A percentile compares a stretch with the other conserved stretches of the same genome.
Conservation (phyloP, 2,329 filamentous ascomycete species). For the Fusarium mangiferae region DNA sequence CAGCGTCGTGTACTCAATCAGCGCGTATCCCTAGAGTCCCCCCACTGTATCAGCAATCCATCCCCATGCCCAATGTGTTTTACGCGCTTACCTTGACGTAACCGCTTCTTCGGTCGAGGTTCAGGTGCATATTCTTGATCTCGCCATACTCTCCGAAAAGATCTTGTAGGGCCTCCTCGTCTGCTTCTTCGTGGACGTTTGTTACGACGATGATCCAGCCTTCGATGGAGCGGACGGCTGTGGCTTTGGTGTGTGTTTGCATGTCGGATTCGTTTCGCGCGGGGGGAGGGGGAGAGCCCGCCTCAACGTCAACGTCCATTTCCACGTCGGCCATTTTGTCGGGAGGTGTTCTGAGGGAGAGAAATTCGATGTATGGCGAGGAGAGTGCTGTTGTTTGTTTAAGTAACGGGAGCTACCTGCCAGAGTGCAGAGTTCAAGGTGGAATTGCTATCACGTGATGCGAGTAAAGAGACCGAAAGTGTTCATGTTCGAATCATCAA, state of each 20-base stretch:
- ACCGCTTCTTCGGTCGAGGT: conserved; percentile 82
- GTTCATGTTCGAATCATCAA: neutral
- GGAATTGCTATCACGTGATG: conserved; percentile 34
- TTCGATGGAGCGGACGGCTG: conserved; percentile 86
- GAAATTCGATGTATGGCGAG: neutral
- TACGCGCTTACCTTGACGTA: conserved; percentile 77
- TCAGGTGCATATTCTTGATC: conserved; percentile 87
- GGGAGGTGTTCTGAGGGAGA: neutral
- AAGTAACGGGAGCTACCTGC: neutral
- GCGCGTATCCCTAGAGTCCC: conserved; percentile 74
- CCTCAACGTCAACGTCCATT: conserved; percentile 66
- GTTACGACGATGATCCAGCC: conserved; percentile 90
- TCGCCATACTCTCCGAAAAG: conserved; percentile 86
- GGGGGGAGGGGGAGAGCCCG: conserved; percentile 53
- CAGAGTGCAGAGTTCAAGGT: conserved; percentile 1
- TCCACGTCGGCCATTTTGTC: conserved; percentile 63
- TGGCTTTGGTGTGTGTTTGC: conserved; percentile 78
- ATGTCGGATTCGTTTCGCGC: conserved; percentile 69
- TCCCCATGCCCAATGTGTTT: neutral
- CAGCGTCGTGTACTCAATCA: conserved; percentile 85
- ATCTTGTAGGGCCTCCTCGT: conserved; percentile 84
- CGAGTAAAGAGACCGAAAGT: neutral
- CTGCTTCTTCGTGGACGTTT: conserved; percentile 88
- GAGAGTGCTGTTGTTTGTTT: neutral
- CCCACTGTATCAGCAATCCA: neutral